Conservation (phyloP, 2,329 filamentous ascomycete species). For the Aureobasidium pullulans region DNA sequence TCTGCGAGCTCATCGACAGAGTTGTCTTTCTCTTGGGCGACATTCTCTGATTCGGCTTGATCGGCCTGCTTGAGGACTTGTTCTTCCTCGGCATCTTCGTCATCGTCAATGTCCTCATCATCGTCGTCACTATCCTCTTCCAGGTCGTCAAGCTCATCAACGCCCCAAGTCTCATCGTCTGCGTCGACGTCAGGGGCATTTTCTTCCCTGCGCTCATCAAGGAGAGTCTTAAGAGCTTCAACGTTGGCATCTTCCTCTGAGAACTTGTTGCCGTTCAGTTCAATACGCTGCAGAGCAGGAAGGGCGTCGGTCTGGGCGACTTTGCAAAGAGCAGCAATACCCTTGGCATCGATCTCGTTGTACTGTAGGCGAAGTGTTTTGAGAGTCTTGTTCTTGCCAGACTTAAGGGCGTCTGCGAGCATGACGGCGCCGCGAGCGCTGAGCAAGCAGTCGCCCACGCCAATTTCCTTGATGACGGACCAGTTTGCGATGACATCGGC, state of each 20-base stretch:
- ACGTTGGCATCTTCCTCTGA: constrained; percentile 73
- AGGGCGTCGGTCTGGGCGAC: constrained; percentile 58
- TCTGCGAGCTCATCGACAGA: constrained; percentile 76
- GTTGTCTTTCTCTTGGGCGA: constrained; percentile 62
- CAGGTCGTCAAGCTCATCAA: constrained; percentile 81
- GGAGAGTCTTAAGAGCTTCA: constrained; percentile 53
- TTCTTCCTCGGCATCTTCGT: constrained; percentile 54
- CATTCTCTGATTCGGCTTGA: constrained; percentile 64
- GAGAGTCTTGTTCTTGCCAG: constrained; percentile 70
- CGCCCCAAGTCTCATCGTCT: constrained; percentile 68
- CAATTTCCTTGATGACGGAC: constrained; percentile 71
- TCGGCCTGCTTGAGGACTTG: constrained; percentile 63
- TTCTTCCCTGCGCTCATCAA: constrained; percentile 52
- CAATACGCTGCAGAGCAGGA: constrained; percentile 72
- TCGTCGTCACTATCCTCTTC: constrained; percentile 64
- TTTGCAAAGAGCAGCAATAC: constrained; percentile 62
- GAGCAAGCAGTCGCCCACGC: constrained; percentile 81
- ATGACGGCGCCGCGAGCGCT: constrained; percentile 67
- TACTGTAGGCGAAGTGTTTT: constrained; percentile 80
- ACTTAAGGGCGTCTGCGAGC: constrained; percentile 63
- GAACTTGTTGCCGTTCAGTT: constrained; percentile 96
- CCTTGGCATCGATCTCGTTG: constrained; percentile 82
- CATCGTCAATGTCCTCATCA: constrained; percentile 50
- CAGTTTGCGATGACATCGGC: constrained; percentile 68
- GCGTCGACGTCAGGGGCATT: constrained; percentile 51